Percentiles rank a stretch among this genome's conserved stretches.
phyloP scores from a whole-genome alignment of 2,329 filamentous ascomycete genomes.

The Hypoxylon sp. region DNA sequence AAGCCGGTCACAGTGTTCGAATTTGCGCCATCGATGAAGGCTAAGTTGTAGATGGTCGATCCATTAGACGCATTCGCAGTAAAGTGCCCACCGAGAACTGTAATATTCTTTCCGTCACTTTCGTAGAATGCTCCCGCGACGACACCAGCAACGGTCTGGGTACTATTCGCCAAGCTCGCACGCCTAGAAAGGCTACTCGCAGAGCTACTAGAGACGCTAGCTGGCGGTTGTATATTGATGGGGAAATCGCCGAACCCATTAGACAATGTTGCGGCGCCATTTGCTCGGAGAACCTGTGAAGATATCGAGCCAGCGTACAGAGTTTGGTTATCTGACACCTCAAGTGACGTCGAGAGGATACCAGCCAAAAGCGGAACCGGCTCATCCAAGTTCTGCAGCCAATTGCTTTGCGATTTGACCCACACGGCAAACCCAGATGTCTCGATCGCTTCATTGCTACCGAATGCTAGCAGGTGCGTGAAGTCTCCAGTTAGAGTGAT shows the following conservation, averaged over 20 bases:
- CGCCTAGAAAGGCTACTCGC: slow-evolving; percentile 63
- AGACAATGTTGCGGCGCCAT: slow-evolving; percentile 78
- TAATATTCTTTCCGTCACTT: slow-evolving; percentile 79
- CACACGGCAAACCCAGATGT: slow-evolving; percentile 89
- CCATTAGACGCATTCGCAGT: slow-evolving; percentile 77
- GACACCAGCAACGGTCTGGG: slow-evolving; percentile 73
- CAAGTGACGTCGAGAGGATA: slow-evolving; percentile 77
- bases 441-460: slow-evolving; percentile 70
- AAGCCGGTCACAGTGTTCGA: slow-evolving; percentile 78
- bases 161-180: slow-evolving; percentile 57
- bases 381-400: slow-evolving; percentile 84
- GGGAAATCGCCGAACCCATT: slow-evolving; percentile 69
- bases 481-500: slow-evolving; percentile 88
- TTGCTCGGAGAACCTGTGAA: slow-evolving; percentile 80
- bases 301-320: slow-evolving; percentile 88
- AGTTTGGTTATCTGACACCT: slow-evolving; percentile 72
- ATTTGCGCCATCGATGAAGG: slow-evolving; percentile 84
- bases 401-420: slow-evolving; percentile 88
- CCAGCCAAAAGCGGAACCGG: slow-evolving; percentile 78
- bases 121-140: slow-evolving; percentile 84
- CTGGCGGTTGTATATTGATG: slow-evolving; percentile 66
- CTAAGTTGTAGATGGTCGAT: slow-evolving; percentile 81
- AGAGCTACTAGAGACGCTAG: slow-evolving; percentile 51
- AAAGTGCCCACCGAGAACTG: slow-evolving; percentile 91
- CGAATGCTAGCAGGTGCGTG: slow-evolving; percentile 77